These are phyloP conservation scores for Rhizoclosmatium globosum DNA, from an alignment of 192 early-diverging fungal species.

Conservation along the genomic window DNA sequence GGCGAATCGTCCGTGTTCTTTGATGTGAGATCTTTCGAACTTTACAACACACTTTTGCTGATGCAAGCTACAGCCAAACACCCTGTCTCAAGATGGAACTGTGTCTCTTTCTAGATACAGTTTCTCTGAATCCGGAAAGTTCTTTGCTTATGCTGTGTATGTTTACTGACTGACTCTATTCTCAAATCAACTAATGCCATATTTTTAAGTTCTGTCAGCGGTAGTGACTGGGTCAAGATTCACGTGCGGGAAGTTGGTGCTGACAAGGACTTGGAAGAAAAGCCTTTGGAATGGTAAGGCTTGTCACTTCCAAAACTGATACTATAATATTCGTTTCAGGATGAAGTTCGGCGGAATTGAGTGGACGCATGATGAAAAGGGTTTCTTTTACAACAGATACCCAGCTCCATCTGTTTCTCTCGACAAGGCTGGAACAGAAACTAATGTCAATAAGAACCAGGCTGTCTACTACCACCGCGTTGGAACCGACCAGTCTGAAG, in stretches of 20 bases:
- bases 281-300: slow-evolving; percentile 47
- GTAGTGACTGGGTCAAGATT: slow-evolving; percentile 74
- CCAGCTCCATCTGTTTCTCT: slow-evolving; percentile 45
- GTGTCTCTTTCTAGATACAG: slow-evolving; percentile 53
- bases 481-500: slow-evolving; percentile 67
- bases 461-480: slow-evolving; percentile 48
- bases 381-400: slow-evolving; percentile 72
- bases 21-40: slow-evolving; percentile 29
- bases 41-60: slow-evolving; percentile 34
- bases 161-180: not conserved
- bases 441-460: slow-evolving; percentile 54
- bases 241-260: slow-evolving; percentile 51
- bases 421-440: slow-evolving; percentile 67
- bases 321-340: slow-evolving; percentile 41
- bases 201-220: slow-evolving; percentile 55
- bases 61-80: slow-evolving; percentile 49
- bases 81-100: slow-evolving; percentile 66
- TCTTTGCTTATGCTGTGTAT: slow-evolving; percentile 64
- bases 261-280: slow-evolving; percentile 50
- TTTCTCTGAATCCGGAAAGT: slow-evolving; percentile 67
- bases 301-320: no score
- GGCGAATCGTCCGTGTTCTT: slow-evolving; percentile 56
- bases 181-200: not conserved
- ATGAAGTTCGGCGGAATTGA: slow-evolving; percentile 65
- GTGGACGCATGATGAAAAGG: slow-evolving; percentile 76